Evolutionary conservation across 331 rosid genomes (phyloP).

Genomic region (Ulmus americana): DNA sequence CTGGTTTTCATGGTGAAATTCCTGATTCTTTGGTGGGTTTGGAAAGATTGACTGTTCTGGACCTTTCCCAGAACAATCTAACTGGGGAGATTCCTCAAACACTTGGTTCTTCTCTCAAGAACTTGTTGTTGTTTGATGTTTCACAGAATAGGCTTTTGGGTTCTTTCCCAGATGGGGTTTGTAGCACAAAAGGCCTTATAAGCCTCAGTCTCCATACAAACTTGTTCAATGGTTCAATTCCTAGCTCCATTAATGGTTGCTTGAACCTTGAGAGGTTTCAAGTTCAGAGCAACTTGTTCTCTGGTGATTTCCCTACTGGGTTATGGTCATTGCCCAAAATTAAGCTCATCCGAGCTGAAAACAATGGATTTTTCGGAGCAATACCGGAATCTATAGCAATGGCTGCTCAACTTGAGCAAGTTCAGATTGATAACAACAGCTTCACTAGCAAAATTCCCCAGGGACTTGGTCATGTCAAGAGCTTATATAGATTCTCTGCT

Average conservation of each 20-base stretch:
- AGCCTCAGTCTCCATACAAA: slow-evolving; percentile 69
- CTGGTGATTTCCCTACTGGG: slow-evolving; percentile 62
- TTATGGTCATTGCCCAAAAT: slow-evolving; percentile 78
- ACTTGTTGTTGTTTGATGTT: slow-evolving; percentile 75
- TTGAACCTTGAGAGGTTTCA: slow-evolving; percentile 78
- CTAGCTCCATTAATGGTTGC: slow-evolving; percentile 55
- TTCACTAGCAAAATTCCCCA: slow-evolving; percentile 61
- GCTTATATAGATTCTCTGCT: slow-evolving; percentile 89
- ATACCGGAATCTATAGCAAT: slow-evolving; percentile 66
- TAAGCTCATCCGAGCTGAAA: slow-evolving; percentile 85
- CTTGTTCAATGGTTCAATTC: slow-evolving; percentile 55
- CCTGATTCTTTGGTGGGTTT: slow-evolving; percentile 62
- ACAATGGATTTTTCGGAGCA: slow-evolving; percentile 68
- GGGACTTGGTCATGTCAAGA: slow-evolving; percentile 67
- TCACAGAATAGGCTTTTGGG: slow-evolving; percentile 76
- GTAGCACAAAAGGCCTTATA: slow-evolving; percentile 50
- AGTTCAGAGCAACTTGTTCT: slow-evolving; percentile 80
- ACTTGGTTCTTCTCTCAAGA: slow-evolving; percentile 59
- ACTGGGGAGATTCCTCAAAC: slow-evolving; percentile 56
- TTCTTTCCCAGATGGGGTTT: slow-evolving; percentile 61
- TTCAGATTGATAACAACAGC: slow-evolving; percentile 83
- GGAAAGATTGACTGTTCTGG: slow-evolving; percentile 52
- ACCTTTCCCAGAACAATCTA: slow-evolving; percentile 79
- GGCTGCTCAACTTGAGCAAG: slow-evolving; percentile 80
- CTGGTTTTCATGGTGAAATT: slow-evolving; percentile 77